Evolutionary conservation across 768 basidiomycete genomes (phyloP).

Genomic region (Macrolepiota fuliginosa): DNA sequence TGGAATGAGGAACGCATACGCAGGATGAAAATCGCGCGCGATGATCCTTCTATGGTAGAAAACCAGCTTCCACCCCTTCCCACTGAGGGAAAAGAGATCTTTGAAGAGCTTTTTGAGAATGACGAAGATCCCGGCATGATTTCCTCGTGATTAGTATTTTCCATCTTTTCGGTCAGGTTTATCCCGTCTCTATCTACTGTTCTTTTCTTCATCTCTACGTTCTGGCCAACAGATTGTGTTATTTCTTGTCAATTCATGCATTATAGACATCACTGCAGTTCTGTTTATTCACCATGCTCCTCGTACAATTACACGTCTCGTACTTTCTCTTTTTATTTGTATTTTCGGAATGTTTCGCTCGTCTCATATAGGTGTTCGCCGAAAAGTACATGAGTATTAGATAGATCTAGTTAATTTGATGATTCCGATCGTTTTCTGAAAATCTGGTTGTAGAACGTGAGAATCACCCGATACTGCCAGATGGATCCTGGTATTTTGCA

Average conservation of each 20-base stretch:
- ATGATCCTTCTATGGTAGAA: conserved; percentile 45
- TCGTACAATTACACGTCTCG: not conserved
- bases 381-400: not conserved
- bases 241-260: conserved; percentile 12
- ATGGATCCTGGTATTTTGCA: not conserved
- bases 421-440: not conserved
- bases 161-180: not conserved
- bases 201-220: conserved; percentile 2
- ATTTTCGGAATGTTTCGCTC: conserved; percentile 1
- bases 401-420: not conserved
- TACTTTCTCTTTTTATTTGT: conserved; percentile 13
- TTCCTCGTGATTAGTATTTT: conserved; percentile 51
- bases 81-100: conserved; percentile 76
- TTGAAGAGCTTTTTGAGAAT: conserved; percentile 66
- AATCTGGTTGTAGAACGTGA: not conserved
- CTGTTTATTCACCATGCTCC: conserved; percentile 12
- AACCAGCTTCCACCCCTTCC: conserved; percentile 62
- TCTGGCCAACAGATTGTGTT: conserved; percentile 2
- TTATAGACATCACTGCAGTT: conserved; percentile 14
- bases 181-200: not conserved
- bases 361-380: not conserved
- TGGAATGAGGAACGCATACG: conserved; percentile 85
- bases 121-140: conserved; percentile 72
- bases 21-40: conserved; percentile 60
- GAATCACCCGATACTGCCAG: not conserved